Evolutionary conservation across 2,329 filamentous ascomycete species (phyloP).

Genomic region (Fusarium luffae): DNA sequence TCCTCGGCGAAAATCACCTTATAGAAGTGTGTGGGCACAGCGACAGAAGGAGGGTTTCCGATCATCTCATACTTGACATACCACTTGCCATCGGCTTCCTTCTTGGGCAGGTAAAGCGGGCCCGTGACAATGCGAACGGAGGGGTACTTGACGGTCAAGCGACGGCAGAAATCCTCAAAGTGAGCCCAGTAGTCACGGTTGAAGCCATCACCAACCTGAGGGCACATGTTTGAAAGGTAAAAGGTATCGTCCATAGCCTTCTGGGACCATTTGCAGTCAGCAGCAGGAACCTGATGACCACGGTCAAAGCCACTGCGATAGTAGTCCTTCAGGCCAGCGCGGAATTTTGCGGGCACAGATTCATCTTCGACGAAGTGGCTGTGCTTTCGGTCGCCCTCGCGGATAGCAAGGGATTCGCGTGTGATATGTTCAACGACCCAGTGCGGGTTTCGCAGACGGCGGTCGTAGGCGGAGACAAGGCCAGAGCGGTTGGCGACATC

Average conservation of each 20-base stretch:
- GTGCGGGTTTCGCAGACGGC: constrained; percentile 87
- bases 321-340: constrained; percentile 92
- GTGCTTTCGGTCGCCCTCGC: constrained; percentile 85
- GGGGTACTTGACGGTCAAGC: constrained; percentile 83
- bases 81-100: constrained; percentile 88
- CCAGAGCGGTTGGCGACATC: constrained; percentile 82
- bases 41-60: constrained; percentile 90
- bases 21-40: constrained; percentile 98
- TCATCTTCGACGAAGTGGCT: constrained; percentile 85
- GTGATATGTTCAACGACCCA: constrained; percentile 99
- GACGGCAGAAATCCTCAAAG: constrained; percentile 95
- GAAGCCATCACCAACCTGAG: constrained; percentile 97
- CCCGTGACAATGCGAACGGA: constrained; percentile 92
- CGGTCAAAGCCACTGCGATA: constrained; percentile 94
- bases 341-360: constrained; percentile 85
- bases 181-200: constrained; percentile 99
- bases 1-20: constrained; percentile 98
- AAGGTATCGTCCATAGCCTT: constrained; percentile 96
- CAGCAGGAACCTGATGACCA: constrained; percentile 96
- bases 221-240: constrained; percentile 94
- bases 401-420: constrained; percentile 78
- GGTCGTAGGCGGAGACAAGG: constrained; percentile 89
- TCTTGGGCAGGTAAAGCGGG: constrained; percentile 89
- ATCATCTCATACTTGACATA: constrained; percentile 96
- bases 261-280: constrained; percentile 96